These are phyloP conservation scores for Kingdonia uniflora DNA, from an alignment of 164 flowering plant species.

Conservation along the genomic window DNA sequence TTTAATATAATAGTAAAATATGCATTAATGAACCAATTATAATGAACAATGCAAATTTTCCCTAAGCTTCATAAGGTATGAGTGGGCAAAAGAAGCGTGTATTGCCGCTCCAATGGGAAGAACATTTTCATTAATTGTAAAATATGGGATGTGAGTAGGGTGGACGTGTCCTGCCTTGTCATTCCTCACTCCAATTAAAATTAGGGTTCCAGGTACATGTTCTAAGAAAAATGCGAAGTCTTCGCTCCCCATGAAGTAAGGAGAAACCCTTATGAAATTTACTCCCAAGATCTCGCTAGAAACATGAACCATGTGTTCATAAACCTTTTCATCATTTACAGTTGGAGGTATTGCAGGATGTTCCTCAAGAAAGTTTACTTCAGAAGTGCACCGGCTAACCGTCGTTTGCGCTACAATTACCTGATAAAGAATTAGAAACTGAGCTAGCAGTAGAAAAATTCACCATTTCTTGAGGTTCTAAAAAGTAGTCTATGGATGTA, in stretches of 20 bases:
- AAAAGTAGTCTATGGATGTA: no score
- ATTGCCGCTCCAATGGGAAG: constrained; percentile 55
- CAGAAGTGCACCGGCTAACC: constrained; percentile 41
- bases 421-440: constrained; percentile 11
- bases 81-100: constrained; percentile 48
- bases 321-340: constrained; percentile 29
- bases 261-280: constrained; percentile 20
- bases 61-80: constrained; percentile 24
- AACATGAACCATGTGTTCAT: constrained; percentile 22
- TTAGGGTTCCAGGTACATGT: constrained; percentile 40
- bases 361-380: constrained; percentile 29
- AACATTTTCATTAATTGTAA: constrained; percentile 39
- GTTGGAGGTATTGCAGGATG: constrained; percentile 45
- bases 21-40: no score
- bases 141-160: constrained; percentile 49
- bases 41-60: background rate
- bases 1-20: no score
- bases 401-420: constrained; percentile 43
- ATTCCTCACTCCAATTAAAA: constrained; percentile 37
- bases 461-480: no score
- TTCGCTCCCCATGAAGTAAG: constrained; percentile 42
- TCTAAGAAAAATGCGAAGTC: constrained; percentile 60
- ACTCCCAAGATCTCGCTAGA: constrained; percentile 31
- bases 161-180: constrained; percentile 29
- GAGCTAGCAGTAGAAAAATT: no score